Evolutionary conservation across 176 grass and related monocot genomes (phyloP).

Genomic region (Bothriochloa decipiens): DNA sequence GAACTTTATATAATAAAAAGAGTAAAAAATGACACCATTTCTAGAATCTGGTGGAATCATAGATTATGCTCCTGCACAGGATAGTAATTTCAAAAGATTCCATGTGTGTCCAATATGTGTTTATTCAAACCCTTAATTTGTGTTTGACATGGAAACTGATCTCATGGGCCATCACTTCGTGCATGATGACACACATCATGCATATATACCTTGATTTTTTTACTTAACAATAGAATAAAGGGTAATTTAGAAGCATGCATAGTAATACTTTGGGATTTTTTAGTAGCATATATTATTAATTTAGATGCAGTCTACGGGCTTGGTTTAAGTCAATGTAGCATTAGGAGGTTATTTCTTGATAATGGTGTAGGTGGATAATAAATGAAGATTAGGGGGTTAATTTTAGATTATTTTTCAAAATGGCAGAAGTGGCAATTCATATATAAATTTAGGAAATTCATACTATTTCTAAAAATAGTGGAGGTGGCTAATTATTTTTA

Average conservation of each 20-base stretch:
- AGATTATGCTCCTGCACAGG: not conserved
- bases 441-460: not conserved
- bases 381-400: not conserved
- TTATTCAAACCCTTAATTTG: not conserved
- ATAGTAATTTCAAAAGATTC: not conserved
- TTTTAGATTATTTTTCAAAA: not conserved
- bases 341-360: not conserved
- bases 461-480: not conserved
- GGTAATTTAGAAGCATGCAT: not conserved
- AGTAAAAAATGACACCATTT: not conserved
- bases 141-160: conserved; percentile 2
- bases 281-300: not conserved
- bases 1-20: not conserved
- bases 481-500: not conserved
- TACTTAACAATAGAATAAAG: not conserved
- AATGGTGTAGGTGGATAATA: not conserved
- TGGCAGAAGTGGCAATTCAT: not conserved
- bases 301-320: not conserved
- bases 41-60: not conserved
- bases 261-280: not conserved
- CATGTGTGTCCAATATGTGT: not conserved
- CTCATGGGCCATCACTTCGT: not conserved
- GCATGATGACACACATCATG: not conserved
- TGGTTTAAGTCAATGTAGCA: not conserved
- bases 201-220: not conserved